These are phyloP conservation scores for Aspergillus fructus DNA, from an alignment of 2,329 filamentous ascomycete genomes.

Conservation along the genomic window DNA sequence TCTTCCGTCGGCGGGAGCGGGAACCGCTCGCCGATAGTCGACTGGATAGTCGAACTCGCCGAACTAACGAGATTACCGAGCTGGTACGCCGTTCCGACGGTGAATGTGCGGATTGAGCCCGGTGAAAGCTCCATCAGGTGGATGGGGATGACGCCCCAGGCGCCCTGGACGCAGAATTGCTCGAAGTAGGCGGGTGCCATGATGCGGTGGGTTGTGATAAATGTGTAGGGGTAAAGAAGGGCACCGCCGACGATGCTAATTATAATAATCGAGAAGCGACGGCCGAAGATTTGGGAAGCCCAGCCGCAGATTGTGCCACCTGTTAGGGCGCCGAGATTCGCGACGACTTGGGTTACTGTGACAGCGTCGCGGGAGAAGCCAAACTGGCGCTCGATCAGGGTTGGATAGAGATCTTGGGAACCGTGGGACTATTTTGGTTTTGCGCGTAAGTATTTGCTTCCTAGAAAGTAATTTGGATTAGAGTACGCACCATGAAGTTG, in stretches of 20 bases:
- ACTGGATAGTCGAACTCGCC: constrained; percentile 71
- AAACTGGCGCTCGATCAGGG: constrained; percentile 60
- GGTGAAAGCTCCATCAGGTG: constrained; percentile 66
- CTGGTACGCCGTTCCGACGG: constrained; percentile 64
- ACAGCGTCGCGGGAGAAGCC: constrained; percentile 57
- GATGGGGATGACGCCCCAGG: constrained; percentile 73
- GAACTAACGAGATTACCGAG: constrained; percentile 62
- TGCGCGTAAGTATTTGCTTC: not conserved
- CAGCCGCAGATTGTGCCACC: constrained; percentile 69
- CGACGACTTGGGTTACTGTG: constrained; percentile 70
- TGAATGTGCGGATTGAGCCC: constrained; percentile 60
- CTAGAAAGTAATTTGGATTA: not conserved
- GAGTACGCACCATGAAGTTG: constrained; percentile 70
- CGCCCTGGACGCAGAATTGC: constrained; percentile 75
- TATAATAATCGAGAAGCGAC: constrained; percentile 66
- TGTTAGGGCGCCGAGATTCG: constrained; percentile 68
- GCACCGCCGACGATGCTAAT: constrained; percentile 68
- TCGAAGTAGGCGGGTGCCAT: constrained; percentile 83
- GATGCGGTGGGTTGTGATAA: constrained; percentile 51
- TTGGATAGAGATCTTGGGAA: constrained; percentile 65
- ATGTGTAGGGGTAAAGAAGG: constrained; percentile 76
- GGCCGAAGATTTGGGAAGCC: constrained; percentile 67
- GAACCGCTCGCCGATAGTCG: constrained; percentile 71
- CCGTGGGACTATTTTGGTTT: constrained; percentile 61
- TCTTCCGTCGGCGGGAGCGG: constrained; percentile 61